Base-by-base conservation (phyloP, 2,329 filamentous ascomycete species). In the Myriosclerotinia duriaeana region DNA sequence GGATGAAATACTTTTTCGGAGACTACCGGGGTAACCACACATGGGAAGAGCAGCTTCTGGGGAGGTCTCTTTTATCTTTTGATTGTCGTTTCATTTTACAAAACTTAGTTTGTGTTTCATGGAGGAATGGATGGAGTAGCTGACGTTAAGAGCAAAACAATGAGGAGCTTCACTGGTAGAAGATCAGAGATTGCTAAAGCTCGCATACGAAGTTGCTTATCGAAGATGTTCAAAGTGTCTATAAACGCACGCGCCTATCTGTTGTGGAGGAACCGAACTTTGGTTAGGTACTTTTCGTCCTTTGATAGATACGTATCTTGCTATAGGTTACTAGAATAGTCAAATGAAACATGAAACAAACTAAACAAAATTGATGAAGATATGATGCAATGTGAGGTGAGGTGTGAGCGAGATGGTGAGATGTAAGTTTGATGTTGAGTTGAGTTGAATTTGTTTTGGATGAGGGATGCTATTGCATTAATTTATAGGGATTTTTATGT, bases 41-140 rank as follows among this genome's bases (percentile, higher is more conserved):
- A 66, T 67, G 70, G 72, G 70, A 70, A 69, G 58, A 60, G 69
- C 74, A 69, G 74, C 73, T 74, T 72, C 73, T 74, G 74, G 74
- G 74, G 74, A 74, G 73, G 74, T 72, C 71, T 65, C 67, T n/a
- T 68, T 72, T 59, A 46, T 68, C 71, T 40, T 22, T 44, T 34
- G 40, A 58, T 58, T 58, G 40, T n/a, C 55, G 17, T 59, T 59
- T 59, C 40, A 46, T 59, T 34, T 59, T 59, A 59, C 42, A 59
- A 59, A 59, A 6, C 17, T 46, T 59, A n/a, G 55, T n/a, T 59
- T 59, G 26, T 44, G 55, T 59, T 59, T 59, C 55, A 59, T 59
- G 55, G 6, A 46, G 55, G 52, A 15, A 46, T n/a, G 11, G 26
- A 59, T 59, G n/a, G 40, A 20, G 55, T 46, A 46, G 40, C 55